Evolutionary conservation across 1,284 basidiomycete species (phyloP).

Genomic region (Rhodotorula sp.): DNA sequence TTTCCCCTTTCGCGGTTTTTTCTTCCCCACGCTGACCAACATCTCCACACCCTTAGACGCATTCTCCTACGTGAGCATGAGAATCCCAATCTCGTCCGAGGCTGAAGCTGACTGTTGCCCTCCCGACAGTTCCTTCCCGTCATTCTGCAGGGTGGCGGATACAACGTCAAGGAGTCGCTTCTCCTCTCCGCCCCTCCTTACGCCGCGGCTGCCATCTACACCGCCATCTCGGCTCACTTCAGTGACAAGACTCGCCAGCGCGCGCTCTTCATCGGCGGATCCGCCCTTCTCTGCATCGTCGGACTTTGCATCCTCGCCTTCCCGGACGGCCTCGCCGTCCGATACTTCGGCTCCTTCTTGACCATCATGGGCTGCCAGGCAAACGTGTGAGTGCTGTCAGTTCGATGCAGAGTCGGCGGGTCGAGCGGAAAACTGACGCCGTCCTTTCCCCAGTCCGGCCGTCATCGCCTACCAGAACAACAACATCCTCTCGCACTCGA

Average conservation of each 20-base stretch:
- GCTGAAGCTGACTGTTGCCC: neutral
- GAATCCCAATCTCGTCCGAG: too few relatives aligned
- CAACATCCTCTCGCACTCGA: conserved; percentile 52
- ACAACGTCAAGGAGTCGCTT: conserved; percentile 45
- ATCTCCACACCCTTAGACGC: conserved; percentile 10
- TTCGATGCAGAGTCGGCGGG: too few relatives aligned
- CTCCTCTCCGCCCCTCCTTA: conserved; percentile 52
- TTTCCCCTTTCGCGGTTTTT: too few relatives aligned
- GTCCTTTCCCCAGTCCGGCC: conserved; percentile 43
- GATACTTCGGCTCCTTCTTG: conserved; percentile 50
- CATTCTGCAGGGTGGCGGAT: conserved; percentile 52
- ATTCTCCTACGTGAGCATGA: conserved; percentile 28
- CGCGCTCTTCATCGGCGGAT: conserved; percentile 48
- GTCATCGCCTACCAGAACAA: conserved; percentile 49
- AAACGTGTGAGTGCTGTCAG: conserved; percentile 15
- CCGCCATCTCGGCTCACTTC: conserved; percentile 47
- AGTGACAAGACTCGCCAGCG: conserved; percentile 50
- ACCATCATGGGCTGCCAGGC: conserved; percentile 48
- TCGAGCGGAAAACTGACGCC: neutral
- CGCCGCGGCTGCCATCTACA: conserved; percentile 46
- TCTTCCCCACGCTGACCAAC: too few relatives aligned
- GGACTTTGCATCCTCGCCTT: conserved; percentile 48
- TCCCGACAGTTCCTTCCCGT: conserved; percentile 50
- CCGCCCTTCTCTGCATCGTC: conserved; percentile 47
- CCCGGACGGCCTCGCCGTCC: conserved; percentile 42